These are phyloP conservation scores for Collariella sp. DNA, from an alignment of 495 filamentous ascomycete genomes.

Conservation along the genomic window DNA sequence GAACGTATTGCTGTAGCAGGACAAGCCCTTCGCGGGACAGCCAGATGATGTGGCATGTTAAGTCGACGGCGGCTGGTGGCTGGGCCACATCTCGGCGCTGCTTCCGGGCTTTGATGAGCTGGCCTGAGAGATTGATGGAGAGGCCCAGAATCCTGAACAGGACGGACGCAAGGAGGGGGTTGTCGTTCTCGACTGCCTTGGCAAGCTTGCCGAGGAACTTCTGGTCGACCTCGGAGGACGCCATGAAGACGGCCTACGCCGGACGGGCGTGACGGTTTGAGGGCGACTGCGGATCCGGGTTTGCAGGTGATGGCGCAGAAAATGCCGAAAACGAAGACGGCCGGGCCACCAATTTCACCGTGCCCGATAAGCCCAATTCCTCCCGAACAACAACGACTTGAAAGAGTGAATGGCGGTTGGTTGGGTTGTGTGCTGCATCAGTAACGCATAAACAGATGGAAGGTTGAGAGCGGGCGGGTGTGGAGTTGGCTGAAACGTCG, in stretches of 20 bases:
- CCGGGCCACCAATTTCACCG: background rate
- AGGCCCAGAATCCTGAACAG: slow-evolving; percentile 88
- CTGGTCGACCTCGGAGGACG: slow-evolving; percentile 91
- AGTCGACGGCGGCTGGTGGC: slow-evolving; percentile 69
- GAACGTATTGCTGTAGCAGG: slow-evolving; percentile 75
- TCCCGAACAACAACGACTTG: slow-evolving; percentile 8
- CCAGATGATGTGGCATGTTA: slow-evolving; percentile 93
- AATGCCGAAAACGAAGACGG: background rate
- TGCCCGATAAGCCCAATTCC: background rate
- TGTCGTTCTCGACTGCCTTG: slow-evolving; percentile 58
- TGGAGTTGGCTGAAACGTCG: background rate
- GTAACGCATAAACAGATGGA: background rate
- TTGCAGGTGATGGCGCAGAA: background rate
- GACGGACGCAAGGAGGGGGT: slow-evolving; percentile 65
- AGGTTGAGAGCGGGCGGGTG: background rate
- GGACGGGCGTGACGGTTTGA: background rate
- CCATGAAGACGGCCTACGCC: slow-evolving; percentile 48
- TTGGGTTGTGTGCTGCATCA: slow-evolving; percentile 16
- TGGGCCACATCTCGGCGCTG: slow-evolving; percentile 74
- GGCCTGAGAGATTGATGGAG: slow-evolving; percentile 77
- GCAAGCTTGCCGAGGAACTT: slow-evolving; percentile 89
- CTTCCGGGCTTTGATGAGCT: slow-evolving; percentile 74
- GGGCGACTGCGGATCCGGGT: background rate
- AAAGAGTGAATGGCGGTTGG: slow-evolving; percentile 25
- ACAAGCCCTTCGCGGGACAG: slow-evolving; percentile 83